phyloP scores from a whole-genome alignment of 805 yeast genomes.

The Yarrowia porcina region DNA sequence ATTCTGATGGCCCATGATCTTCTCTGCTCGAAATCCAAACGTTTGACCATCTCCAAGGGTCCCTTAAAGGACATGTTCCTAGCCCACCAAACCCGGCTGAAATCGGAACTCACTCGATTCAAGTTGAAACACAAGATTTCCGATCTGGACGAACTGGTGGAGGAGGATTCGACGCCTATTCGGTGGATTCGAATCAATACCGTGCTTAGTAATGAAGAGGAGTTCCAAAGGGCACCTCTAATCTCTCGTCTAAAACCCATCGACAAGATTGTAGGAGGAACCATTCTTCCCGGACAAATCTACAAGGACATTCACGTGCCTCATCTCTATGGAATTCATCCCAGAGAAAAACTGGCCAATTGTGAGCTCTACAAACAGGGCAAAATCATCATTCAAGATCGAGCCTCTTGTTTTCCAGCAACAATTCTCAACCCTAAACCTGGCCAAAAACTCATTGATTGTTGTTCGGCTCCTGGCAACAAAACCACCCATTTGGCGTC shows the following conservation, averaged over 20 bases:
- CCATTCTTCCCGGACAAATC: slow-evolving; percentile 50
- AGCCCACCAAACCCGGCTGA: slow-evolving; percentile 72
- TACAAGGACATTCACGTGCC: slow-evolving; percentile 74
- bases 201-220: slow-evolving; percentile 46
- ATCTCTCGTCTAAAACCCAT: slow-evolving; percentile 46
- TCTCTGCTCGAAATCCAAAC: slow-evolving; percentile 65
- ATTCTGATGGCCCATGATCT: slow-evolving; percentile 76
- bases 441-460: slow-evolving; percentile 72
- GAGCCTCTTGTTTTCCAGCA: slow-evolving; percentile 97
- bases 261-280: slow-evolving; percentile 45
- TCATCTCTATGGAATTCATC: slow-evolving; percentile 76
- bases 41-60: slow-evolving; percentile 86
- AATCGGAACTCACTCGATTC: slow-evolving; percentile 75
- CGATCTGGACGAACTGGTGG: slow-evolving; percentile 49
- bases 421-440: slow-evolving; percentile 63
- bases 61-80: slow-evolving; percentile 79
- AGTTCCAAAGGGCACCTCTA: slow-evolving; percentile 40
- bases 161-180: slow-evolving; percentile 40
- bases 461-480: slow-evolving; percentile 98
- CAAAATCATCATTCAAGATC: slow-evolving; percentile 82
- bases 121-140: slow-evolving; percentile 69
- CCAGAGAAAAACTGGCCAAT: slow-evolving; percentile 64
- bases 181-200: slow-evolving; percentile 58
- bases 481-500: slow-evolving; percentile 92
- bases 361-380: slow-evolving; percentile 73